Conservation (phyloP, 1,284 basidiomycete species). For the Ganoderma leucocontextum region DNA sequence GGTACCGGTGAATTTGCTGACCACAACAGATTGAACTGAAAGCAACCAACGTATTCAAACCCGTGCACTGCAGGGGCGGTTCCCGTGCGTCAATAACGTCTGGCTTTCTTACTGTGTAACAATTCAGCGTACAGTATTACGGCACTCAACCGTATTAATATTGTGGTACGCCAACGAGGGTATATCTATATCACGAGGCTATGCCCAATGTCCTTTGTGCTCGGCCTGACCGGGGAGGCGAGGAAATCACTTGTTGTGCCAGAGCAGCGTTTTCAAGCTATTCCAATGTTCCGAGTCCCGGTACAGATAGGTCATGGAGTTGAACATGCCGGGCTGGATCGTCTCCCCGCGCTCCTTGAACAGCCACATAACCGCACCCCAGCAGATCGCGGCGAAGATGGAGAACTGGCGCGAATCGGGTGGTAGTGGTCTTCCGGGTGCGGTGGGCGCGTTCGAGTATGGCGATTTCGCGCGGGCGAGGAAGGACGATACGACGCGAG, state of each 20-base stretch:
- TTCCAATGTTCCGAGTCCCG: constrained; percentile 82
- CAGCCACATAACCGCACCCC: constrained; percentile 98
- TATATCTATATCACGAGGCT: not conserved
- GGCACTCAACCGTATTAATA: not conserved
- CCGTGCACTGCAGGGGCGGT: not conserved
- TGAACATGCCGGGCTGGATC: constrained; percentile 94
- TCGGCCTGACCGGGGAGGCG: not conserved
- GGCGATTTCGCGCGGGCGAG: constrained; percentile 74
- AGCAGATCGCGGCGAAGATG: constrained; percentile 88
- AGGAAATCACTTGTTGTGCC: constrained; percentile 72
- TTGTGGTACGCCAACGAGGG: not conserved
- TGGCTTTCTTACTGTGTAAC: not conserved
- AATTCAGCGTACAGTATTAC: constrained; percentile 2
- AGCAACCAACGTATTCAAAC: not conserved
- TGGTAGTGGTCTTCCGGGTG: constrained; percentile 73
- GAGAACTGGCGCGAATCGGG: constrained; percentile 87
- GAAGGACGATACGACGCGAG: constrained; percentile 88
- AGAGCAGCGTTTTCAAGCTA: constrained; percentile 73
- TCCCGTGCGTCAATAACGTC: not conserved
- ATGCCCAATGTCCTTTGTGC: not conserved
- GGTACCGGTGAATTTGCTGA: not conserved
- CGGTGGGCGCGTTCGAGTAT: constrained; percentile 50
- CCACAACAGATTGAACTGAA: not conserved
- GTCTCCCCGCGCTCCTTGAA: constrained; percentile 88
- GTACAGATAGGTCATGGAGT: constrained; percentile 84